A percentile compares a stretch with the other conserved stretches of the same genome.
Conservation (phyloP, 163 green algal species). For the Smithsoniella earleae region DNA sequence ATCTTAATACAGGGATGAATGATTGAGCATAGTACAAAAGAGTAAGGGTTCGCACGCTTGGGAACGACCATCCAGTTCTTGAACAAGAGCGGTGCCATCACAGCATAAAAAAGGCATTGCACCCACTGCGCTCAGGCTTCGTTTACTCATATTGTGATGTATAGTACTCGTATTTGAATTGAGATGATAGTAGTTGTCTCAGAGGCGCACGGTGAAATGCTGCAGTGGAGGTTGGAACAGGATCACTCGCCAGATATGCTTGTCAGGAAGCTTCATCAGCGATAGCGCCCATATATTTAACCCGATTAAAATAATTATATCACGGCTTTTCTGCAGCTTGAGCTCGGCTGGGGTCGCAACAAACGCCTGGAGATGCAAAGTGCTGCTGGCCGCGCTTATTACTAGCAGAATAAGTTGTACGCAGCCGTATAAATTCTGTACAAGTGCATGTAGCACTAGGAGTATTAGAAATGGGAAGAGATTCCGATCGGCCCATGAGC, state of each 20-base stretch:
- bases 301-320: constrained; percentile 20
- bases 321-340: constrained; percentile 11
- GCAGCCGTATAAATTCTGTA: constrained; percentile 22
- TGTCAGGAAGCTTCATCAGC: not conserved
- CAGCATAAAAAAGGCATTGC: constrained; percentile 27
- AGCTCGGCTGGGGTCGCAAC: constrained; percentile 7
- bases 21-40: too few species aligned
- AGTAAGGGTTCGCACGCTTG: constrained; percentile 16
- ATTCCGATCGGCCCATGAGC: not conserved
- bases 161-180: not conserved
- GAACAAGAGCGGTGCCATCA: not conserved
- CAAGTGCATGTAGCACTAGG: not conserved
- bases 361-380: constrained; percentile 5
- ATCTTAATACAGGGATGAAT: too few species aligned
- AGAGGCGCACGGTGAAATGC: not conserved
- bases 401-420: not conserved
- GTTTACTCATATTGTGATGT: not conserved
- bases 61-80: constrained; percentile 27
- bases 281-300: constrained; percentile 26
- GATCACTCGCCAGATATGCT: constrained; percentile 16
- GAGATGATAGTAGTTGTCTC: too few species aligned
- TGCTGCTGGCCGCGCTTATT: constrained; percentile 21
- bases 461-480: constrained; percentile 6
- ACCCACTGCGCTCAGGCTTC: not conserved
- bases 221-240: not conserved